A percentile compares a stretch with the other conserved stretches of the same genome.
phyloP scores from a whole-genome alignment of 2,329 filamentous ascomycete species.

The Volutella citrinella region DNA sequence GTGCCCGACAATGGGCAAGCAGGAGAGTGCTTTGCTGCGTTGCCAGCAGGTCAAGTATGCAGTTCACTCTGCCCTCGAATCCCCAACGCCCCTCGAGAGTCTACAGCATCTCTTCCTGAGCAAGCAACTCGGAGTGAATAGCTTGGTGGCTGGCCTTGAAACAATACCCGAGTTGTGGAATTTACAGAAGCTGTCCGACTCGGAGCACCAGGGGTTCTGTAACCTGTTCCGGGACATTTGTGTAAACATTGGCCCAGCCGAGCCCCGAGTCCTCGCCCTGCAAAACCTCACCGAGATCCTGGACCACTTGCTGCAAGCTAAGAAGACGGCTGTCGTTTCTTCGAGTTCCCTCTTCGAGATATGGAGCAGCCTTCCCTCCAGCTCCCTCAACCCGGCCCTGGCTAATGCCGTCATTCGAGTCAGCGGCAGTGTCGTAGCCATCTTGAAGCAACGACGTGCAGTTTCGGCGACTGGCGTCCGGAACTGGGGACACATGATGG shows the following conservation, averaged over 20 bases:
- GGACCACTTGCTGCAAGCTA: constrained; percentile 35
- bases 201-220: constrained; percentile 33
- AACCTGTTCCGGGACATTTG: constrained; percentile 43
- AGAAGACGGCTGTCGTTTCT: constrained; percentile 28
- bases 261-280: constrained; percentile 46
- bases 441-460: constrained; percentile 23
- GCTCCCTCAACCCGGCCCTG: constrained; percentile 45
- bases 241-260: constrained; percentile 35
- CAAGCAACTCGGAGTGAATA: constrained; percentile 28
- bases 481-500: constrained; percentile 50
- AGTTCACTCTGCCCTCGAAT: constrained; percentile 32
- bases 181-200: constrained; percentile 21
- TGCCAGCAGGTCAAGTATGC: constrained; percentile 35
- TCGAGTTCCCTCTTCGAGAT: constrained; percentile 33
- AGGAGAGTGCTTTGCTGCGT: constrained; percentile 37
- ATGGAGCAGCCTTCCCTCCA: constrained; percentile 38
- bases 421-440: constrained; percentile 43
- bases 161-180: constrained; percentile 30
- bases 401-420: constrained; percentile 47
- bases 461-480: constrained; percentile 19
- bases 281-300: constrained; percentile 45
- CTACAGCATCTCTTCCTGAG: constrained; percentile 28
- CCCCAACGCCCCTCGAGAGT: constrained; percentile 16
- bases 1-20: constrained; percentile 11
- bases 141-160: constrained; percentile 35